A percentile compares a stretch with the other conserved stretches of the same genome.
Conservation (phyloP, 2,329 filamentous ascomycete genomes). For the Leptographium flavum region DNA sequence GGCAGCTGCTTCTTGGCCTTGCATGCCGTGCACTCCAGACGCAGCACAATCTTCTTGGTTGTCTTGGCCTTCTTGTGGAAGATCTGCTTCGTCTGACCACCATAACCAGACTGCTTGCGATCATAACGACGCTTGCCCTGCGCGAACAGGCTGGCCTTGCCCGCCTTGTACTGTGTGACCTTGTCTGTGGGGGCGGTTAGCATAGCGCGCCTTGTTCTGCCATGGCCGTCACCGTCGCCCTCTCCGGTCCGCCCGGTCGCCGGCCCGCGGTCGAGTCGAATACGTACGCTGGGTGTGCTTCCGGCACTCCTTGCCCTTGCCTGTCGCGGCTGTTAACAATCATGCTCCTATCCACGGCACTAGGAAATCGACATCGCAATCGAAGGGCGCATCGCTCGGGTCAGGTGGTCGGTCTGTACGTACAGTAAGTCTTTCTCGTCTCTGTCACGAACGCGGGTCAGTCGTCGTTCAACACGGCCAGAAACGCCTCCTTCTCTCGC, state of each 20-base stretch:
- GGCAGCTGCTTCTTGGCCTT: conserved; percentile 97
- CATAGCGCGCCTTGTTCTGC: neutral
- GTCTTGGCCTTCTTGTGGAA: conserved; percentile 99
- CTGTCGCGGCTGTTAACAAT: conserved; percentile 38
- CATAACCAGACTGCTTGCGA: conserved; percentile 91
- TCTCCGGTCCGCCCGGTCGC: neutral
- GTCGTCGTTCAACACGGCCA: neutral
- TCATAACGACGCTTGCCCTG: conserved; percentile 98
- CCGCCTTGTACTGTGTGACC: conserved; percentile 65
- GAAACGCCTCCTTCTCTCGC: neutral
- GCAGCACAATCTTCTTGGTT: conserved; percentile 99
- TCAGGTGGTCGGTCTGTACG: neutral
- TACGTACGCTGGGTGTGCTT: conserved; percentile 48
- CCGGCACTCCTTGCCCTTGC: conserved; percentile 58
- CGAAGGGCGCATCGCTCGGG: neutral
- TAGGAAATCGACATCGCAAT: neutral
- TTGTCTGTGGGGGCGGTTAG: conserved; percentile 34
- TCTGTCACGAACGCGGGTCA: conserved; percentile 2
- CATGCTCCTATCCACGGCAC: neutral
- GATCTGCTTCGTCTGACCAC: conserved; percentile 99
- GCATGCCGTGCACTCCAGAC: conserved; percentile 94
- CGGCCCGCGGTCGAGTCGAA: neutral
- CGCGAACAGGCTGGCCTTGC: conserved; percentile 22
- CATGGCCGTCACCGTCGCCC: no score
- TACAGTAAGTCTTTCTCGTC: conserved; percentile 15